Conservation (phyloP, 1,284 basidiomycete genomes). For the Ustilago nuda region DNA sequence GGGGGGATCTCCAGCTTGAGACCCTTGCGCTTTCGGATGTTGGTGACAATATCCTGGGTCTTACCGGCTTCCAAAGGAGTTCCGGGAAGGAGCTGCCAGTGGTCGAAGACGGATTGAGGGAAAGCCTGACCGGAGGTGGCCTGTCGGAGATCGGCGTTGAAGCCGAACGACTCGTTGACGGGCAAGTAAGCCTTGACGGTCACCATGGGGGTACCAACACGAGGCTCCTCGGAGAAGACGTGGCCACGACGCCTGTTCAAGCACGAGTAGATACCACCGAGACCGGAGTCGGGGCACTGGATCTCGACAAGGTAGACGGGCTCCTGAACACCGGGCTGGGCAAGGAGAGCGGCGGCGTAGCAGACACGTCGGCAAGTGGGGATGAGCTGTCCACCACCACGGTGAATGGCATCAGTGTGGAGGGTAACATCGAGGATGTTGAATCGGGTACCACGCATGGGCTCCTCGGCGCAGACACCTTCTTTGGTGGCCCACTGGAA, state of each 20-base stretch:
- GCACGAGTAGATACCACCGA: slow-evolving; percentile 94
- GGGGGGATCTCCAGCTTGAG: slow-evolving; percentile 71
- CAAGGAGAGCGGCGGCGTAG: slow-evolving; percentile 94
- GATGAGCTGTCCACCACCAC: slow-evolving; percentile 98
- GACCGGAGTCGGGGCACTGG: slow-evolving; percentile 96
- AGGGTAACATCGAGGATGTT: slow-evolving; percentile 97
- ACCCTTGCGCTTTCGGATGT: slow-evolving; percentile 91
- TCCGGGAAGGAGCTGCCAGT: slow-evolving; percentile 77
- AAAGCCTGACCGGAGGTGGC: slow-evolving; percentile 97
- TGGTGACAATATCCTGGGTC: slow-evolving; percentile 84
- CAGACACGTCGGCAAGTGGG: slow-evolving; percentile 94
- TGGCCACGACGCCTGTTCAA: slow-evolving; percentile 99
- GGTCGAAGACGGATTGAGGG: slow-evolving; percentile 93
- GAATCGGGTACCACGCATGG: slow-evolving; percentile 97
- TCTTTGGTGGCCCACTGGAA: slow-evolving; percentile 94
- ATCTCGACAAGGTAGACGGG: slow-evolving; percentile 98
- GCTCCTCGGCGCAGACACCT: slow-evolving; percentile 96
- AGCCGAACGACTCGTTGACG: slow-evolving; percentile 97
- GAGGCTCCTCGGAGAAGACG: slow-evolving; percentile 97
- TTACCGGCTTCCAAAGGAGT: slow-evolving; percentile 77
- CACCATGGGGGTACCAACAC: slow-evolving; percentile 98
- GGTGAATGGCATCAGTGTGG: slow-evolving; percentile 98
- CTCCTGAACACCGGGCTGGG: slow-evolving; percentile 92
- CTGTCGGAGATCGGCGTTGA: slow-evolving; percentile 94
- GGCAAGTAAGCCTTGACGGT: slow-evolving; percentile 99